Conservation (phyloP, 768 basidiomycete species). For the Pisolithus albus region DNA sequence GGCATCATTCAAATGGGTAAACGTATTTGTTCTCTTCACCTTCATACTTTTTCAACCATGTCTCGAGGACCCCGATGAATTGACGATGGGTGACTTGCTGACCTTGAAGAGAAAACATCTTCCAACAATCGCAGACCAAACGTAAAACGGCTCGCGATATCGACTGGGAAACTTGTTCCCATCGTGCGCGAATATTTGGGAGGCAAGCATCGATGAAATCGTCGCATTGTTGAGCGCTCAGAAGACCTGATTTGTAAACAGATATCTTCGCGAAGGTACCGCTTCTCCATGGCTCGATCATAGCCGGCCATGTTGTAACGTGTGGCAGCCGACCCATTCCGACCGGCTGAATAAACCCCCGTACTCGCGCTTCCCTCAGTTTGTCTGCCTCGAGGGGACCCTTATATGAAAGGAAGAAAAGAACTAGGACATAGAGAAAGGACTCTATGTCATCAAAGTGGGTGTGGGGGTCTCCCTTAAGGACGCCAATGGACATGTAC, state of each 20-base stretch:
- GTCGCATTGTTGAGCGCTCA: too few species aligned
- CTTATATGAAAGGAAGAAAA: constrained; percentile 11
- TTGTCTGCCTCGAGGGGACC: background rate
- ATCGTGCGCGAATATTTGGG: too few species aligned
- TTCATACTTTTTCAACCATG: background rate
- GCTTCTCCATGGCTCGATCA: background rate
- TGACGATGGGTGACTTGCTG: background rate
- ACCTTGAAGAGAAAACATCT: too few species aligned
- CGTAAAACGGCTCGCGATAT: too few species aligned
- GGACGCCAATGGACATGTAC: constrained; percentile 10
- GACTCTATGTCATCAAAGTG: constrained; percentile 12
- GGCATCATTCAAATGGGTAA: too few species aligned
- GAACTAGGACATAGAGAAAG: constrained; percentile 10
- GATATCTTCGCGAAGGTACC: background rate
- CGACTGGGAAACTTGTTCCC: too few species aligned
- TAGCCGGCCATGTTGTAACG: constrained; percentile 2
- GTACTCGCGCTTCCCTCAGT: background rate
- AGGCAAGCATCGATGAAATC: too few species aligned
- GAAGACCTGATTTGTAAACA: too few species aligned
- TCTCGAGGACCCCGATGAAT: background rate
- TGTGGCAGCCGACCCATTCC: constrained; percentile 1
- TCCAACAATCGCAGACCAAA: too few species aligned
- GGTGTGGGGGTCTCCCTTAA: background rate
- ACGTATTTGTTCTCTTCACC: background rate
- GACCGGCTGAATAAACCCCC: background rate